Percentiles rank a stretch among this genome's conserved stretches.
Evolutionary conservation across 73 alveolate species (phyloP).

Genomic region (Blepharisma japonicum): DNA sequence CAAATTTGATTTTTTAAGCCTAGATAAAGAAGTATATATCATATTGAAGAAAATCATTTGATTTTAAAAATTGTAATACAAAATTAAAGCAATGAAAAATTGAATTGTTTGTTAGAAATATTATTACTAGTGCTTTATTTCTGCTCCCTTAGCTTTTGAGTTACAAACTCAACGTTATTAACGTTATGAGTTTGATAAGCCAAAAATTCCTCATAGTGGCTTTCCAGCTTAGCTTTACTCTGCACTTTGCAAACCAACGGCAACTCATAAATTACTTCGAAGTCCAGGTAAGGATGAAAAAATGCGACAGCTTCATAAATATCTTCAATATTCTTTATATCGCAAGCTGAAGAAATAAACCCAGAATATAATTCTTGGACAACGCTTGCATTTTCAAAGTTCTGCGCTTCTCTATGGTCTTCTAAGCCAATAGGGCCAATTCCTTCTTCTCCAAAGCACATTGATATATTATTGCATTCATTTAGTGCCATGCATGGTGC

Average conservation of each 20-base stretch:
- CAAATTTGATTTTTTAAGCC: too few relatives aligned
- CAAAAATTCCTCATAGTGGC: slow-evolving; percentile 51
- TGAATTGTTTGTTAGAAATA: too few relatives aligned
- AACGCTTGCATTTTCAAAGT: not conserved
- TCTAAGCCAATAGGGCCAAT: not conserved
- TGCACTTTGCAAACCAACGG: slow-evolving; percentile 15
- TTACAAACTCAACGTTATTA: slow-evolving; percentile 28
- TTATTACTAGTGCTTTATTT: too few relatives aligned
- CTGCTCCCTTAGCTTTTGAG: not conserved
- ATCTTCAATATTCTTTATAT: slow-evolving; percentile 22
- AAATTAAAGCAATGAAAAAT: too few relatives aligned
- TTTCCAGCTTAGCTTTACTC: slow-evolving; percentile 23
- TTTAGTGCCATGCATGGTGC: too few relatives aligned
- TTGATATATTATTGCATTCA: too few relatives aligned
- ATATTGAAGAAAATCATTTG: too few relatives aligned
- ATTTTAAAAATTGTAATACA: too few relatives aligned
- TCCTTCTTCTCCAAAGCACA: too few relatives aligned
- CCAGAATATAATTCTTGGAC: slow-evolving; percentile 24
- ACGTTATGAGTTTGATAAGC: slow-evolving; percentile 51
- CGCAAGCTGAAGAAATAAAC: slow-evolving; percentile 8
- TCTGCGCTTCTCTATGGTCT: slow-evolving; percentile 17
- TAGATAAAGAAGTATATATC: too few relatives aligned
- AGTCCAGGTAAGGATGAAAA: slow-evolving; percentile 5
- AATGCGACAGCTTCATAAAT: slow-evolving; percentile 7
- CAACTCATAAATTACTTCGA: slow-evolving; percentile 15